A percentile compares a stretch with the other conserved stretches of the same genome.
These are phyloP conservation scores for Mycena chlorophos DNA, from an alignment of 768 basidiomycete species.

Conservation along the genomic window DNA sequence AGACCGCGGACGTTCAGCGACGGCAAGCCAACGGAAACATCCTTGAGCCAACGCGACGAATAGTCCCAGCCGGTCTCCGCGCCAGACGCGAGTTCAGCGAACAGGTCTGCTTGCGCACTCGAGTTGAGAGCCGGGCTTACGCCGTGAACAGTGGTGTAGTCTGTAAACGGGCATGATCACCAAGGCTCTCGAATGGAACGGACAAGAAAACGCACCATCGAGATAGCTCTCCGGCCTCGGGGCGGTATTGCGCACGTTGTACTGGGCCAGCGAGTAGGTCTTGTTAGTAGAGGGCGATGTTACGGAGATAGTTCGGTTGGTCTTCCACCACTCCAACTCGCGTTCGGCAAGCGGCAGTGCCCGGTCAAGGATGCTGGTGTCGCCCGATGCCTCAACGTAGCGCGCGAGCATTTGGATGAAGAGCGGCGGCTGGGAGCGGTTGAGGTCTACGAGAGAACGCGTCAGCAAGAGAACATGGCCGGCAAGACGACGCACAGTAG, in stretches of 20 bases:
- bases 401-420: conserved; percentile 91
- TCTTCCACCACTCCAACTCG: conserved; percentile 83
- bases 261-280: conserved; percentile 68
- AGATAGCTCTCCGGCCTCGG: conserved; percentile 87
- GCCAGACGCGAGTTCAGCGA: conserved; percentile 83
- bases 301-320: conserved; percentile 68
- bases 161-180: conserved; percentile 38
- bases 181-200: background rate
- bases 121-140: conserved; percentile 60
- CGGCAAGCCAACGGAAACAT: conserved; percentile 52
- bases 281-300: conserved; percentile 69
- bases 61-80: conserved; percentile 76
- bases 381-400: conserved; percentile 74
- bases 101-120: conserved; percentile 61
- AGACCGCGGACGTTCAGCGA: conserved; percentile 69
- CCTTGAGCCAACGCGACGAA: conserved; percentile 51
- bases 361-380: conserved; percentile 70
- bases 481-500: conserved; percentile 60
- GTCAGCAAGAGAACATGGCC: background rate
- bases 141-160: conserved; percentile 78
- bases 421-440: conserved; percentile 91
- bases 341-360: conserved; percentile 87
- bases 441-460: conserved; percentile 52
- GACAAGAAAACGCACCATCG: conserved; percentile 42
- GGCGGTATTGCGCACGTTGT: conserved; percentile 78